Conservation (phyloP, 768 basidiomycete species). For the Botryobasidium botryosum region DNA sequence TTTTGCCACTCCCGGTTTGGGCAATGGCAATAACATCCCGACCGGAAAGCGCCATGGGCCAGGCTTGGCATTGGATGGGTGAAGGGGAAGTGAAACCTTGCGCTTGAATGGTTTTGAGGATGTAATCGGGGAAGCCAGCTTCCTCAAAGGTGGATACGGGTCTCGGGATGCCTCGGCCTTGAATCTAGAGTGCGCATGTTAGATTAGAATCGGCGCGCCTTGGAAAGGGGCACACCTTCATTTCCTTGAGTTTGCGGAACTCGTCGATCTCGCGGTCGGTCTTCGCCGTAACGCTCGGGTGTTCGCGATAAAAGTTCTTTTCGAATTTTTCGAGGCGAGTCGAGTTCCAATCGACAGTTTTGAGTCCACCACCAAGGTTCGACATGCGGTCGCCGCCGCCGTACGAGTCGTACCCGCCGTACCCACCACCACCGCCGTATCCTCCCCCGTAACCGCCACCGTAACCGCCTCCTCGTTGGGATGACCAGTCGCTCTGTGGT, state of each 20-base stretch:
- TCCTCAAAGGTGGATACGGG: slow-evolving; percentile 90
- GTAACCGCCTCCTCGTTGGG: slow-evolving; percentile 23
- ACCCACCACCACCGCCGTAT: slow-evolving; percentile 31
- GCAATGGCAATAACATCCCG: slow-evolving; percentile 93
- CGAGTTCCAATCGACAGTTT: slow-evolving; percentile 67
- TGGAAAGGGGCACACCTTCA: slow-evolving; percentile 40
- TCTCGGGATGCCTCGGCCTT: slow-evolving; percentile 75
- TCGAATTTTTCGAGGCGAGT: slow-evolving; percentile 72
- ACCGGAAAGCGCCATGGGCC: slow-evolving; percentile 96
- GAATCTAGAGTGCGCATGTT: slow-evolving; percentile 33
- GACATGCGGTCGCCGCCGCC: slow-evolving; percentile 53
- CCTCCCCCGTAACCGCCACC: slow-evolving; percentile 24
- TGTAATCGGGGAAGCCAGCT: slow-evolving; percentile 89
- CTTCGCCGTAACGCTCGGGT: slow-evolving; percentile 61
- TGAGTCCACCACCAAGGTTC: slow-evolving; percentile 65
- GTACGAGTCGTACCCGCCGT: slow-evolving; percentile 36
- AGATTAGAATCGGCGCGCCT: neutral
- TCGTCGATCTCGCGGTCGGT: slow-evolving; percentile 79
- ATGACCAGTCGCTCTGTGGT: slow-evolving; percentile 4
- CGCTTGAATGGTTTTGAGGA: slow-evolving; percentile 81
- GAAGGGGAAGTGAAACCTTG: slow-evolving; percentile 87
- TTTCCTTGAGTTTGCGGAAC: slow-evolving; percentile 69
- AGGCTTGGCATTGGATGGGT: slow-evolving; percentile 95
- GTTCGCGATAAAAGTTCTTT: slow-evolving; percentile 95
- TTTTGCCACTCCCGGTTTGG: slow-evolving; percentile 97